Percentiles rank a stretch among this genome's conserved stretches.
Conservation (phyloP, 257 asterid genomes). For the Primulina huaijiensis region DNA sequence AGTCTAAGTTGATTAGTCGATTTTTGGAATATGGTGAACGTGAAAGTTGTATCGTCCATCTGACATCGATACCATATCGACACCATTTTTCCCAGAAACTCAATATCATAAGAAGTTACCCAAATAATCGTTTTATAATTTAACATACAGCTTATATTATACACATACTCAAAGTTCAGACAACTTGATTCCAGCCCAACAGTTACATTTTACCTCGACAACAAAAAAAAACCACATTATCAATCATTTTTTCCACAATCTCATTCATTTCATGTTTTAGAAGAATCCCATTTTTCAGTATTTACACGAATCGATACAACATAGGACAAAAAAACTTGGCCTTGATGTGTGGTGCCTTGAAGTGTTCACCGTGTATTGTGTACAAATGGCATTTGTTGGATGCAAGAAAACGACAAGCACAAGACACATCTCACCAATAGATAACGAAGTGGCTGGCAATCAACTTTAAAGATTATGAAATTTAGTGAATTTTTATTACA, state of each 20-base stretch:
- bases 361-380: constrained; percentile 34
- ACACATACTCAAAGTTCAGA: background rate
- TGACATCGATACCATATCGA: no score
- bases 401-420: constrained; percentile 30
- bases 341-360: constrained; percentile 47
- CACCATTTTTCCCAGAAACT: no score
- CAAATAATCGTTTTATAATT: no score
- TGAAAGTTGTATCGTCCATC: no score
- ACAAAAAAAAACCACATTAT: no score
- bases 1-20: no score
- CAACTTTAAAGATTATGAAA: background rate
- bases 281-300: background rate
- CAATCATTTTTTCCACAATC: no score
- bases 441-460: background rate
- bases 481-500: background rate
- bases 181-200: background rate
- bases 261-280: background rate
- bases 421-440: background rate
- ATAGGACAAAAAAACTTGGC: constrained; percentile 1
- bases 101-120: no score
- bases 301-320: background rate
- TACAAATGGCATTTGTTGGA: constrained; percentile 32
- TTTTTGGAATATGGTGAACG: no score
- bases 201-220: background rate
- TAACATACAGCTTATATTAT: no score